Base-by-base conservation (phyloP, 805 yeast species). In the Saturnispora ahearnii region DNA sequence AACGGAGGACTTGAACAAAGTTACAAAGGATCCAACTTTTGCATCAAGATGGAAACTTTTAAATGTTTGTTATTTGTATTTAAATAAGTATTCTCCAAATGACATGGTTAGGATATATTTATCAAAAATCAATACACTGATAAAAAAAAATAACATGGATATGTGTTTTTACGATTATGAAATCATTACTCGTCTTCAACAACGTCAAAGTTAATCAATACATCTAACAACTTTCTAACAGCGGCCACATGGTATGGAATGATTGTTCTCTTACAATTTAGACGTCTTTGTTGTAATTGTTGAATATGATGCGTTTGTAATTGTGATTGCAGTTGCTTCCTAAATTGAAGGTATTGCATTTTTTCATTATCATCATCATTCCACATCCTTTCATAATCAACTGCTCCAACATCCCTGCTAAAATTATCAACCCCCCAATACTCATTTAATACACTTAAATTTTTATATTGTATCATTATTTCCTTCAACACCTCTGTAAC, bases 171-270 rank as follows among this genome's bases (percentile, higher is more conserved):
- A 30, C 30, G 11, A 43, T 7, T 32, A 21, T 31, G 24, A 28
- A 13, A 32, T 33, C 11, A 41, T 29, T 13, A 11, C 12, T n/a
- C 21, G 9, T 41, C 32, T 49, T 49, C 64, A 44, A 63, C 73
- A 4, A 82, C 82, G 36, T 69, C 67, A 3, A 84, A 62, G 61
- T 84, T 88, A 1, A 78, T 77, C 50, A 85, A 62, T 45, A 73
- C 74, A 45, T 73, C 78, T 58, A 85, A 63, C 55, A 78, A 70
- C 57, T 80, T 83, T 30, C 77, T 72, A 10, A 86, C 93, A 0
- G 88, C 81, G 12, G 76, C 64, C 24, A 85, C 73, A 62, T 86
- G 91, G 83, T 89, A 82, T 26, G 95, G 95, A 2, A 80, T 69
- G 36, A 81, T 64, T 0, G 76, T 67, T 12, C 40, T 61, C 4